These are phyloP conservation scores for Ganoderma sinense DNA, from an alignment of 1,284 basidiomycete genomes.

Conservation along the genomic window DNA sequence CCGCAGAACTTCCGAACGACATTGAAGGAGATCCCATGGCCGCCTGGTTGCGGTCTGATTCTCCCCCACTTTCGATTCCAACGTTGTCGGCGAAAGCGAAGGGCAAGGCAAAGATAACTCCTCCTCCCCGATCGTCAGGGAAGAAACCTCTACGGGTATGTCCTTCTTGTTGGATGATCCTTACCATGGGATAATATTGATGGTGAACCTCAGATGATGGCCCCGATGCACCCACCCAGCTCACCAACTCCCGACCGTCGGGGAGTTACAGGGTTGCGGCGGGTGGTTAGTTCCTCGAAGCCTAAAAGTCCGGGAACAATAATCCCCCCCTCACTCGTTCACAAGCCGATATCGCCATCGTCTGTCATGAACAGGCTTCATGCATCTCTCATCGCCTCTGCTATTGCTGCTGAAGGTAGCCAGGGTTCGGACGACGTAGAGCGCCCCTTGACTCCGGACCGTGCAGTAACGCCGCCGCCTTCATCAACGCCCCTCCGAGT, in stretches of 20 bases:
- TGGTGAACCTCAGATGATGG: constrained; percentile 27
- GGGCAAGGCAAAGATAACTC: constrained; percentile 22
- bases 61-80: constrained; percentile 13
- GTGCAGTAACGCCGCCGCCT: constrained; percentile 12
- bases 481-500: constrained; percentile 12
- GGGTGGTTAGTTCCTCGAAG: background rate
- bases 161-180: background rate
- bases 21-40: constrained; percentile 23
- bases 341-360: background rate
- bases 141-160: constrained; percentile 27
- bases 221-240: constrained; percentile 46
- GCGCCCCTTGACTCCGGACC: constrained; percentile 17
- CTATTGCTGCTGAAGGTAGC: constrained; percentile 10
- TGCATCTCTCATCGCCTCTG: constrained; percentile 22
- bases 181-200: background rate
- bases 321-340: background rate
- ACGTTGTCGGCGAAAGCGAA: constrained; percentile 10
- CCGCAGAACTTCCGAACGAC: constrained; percentile 16
- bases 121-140: background rate
- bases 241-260: constrained; percentile 59
- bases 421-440: constrained; percentile 11
- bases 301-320: background rate
- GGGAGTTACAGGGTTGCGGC: constrained; percentile 15
- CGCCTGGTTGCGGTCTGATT: constrained; percentile 21
- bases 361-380: constrained; percentile 23